A percentile compares a stretch with the other conserved stretches of the same genome.
phyloP scores from a whole-genome alignment of 805 yeast species.

The Maudiozyma saulgeensis region DNA sequence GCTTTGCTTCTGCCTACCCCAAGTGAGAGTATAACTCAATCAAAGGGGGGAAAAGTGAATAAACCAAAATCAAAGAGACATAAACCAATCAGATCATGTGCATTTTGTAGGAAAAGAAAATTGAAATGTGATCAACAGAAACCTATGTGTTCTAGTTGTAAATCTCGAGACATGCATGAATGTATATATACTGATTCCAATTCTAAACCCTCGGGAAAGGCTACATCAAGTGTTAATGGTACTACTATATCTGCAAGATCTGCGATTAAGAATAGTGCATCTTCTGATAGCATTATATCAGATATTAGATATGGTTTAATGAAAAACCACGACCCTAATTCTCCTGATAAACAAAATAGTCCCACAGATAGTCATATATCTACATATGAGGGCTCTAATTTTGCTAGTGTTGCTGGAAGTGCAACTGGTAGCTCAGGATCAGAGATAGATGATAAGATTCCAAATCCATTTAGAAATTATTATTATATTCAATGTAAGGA shows the following conservation, averaged over 20 bases:
- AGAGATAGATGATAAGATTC: not conserved
- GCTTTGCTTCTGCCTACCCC: too few relatives aligned
- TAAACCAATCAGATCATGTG: conserved; percentile 5
- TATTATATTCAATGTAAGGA: conserved; percentile 12
- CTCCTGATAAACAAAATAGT: too few relatives aligned
- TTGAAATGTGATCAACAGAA: conserved; percentile 23
- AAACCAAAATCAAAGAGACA: not conserved
- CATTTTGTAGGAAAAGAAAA: conserved; percentile 23
- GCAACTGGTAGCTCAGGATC: not conserved
- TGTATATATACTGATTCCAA: conserved; percentile 14
- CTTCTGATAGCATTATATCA: too few relatives aligned
- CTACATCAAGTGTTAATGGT: too few relatives aligned
- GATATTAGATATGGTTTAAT: too few relatives aligned
- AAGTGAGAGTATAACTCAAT: not conserved
- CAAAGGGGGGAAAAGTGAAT: not conserved
- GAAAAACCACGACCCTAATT: too few relatives aligned
- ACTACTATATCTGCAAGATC: too few relatives aligned
- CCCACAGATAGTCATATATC: not conserved
- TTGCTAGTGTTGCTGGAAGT: not conserved
- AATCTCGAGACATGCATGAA: conserved; percentile 9
- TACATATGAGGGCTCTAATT: not conserved
- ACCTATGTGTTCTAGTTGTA: conserved; percentile 24
- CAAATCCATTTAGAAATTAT: conserved; percentile 9
- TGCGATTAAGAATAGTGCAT: too few relatives aligned
- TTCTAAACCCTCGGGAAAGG: not conserved